Evolutionary conservation across 2,329 filamentous ascomycete genomes (phyloP).

Genomic region (Metarhizium guizhouense): DNA sequence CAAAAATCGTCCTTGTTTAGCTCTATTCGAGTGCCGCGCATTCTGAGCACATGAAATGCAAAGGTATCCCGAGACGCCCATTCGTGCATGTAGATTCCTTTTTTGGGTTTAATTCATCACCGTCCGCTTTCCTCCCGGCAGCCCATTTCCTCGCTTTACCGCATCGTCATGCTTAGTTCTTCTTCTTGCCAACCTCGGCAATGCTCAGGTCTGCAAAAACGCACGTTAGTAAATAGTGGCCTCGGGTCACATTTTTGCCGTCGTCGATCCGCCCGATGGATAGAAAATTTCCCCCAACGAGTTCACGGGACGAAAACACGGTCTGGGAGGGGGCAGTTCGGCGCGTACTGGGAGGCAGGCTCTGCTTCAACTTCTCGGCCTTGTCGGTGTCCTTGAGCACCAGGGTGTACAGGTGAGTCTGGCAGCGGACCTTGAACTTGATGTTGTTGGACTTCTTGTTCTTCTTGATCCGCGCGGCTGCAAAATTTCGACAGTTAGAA

Average conservation of each 20-base stretch:
- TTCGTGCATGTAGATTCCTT: conserved; percentile 32
- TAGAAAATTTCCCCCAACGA: not conserved
- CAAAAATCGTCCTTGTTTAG: conserved; percentile 26
- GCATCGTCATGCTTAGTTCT: conserved; percentile 31
- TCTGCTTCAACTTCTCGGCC: conserved; percentile 99
- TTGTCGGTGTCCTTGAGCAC: conserved; percentile 98
- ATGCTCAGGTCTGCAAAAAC: conserved; percentile 37
- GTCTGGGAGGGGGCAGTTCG: conserved; percentile 25
- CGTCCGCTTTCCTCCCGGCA: not conserved
- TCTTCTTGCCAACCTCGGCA: conserved; percentile 49
- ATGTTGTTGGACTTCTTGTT: conserved; percentile 82
- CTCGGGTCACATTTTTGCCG: not conserved
- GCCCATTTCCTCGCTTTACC: conserved; percentile 11
- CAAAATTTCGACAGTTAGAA: conserved; percentile 20
- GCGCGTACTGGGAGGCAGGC: conserved; percentile 84
- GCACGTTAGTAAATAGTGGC: not conserved
- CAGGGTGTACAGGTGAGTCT: conserved; percentile 92
- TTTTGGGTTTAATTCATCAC: conserved; percentile 16
- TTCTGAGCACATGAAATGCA: conserved; percentile 38
- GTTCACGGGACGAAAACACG: not conserved
- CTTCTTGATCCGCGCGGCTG: conserved; percentile 92
- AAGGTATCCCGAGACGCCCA: conserved; percentile 48
- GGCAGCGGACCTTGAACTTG: conserved; percentile 99
- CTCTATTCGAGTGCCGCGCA: conserved; percentile 27
- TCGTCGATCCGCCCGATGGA: not conserved